A percentile compares a stretch with the other conserved stretches of the same genome.
phyloP scores from a whole-genome alignment of 495 filamentous ascomycete species.

The Talaromyces thailandensis region DNA sequence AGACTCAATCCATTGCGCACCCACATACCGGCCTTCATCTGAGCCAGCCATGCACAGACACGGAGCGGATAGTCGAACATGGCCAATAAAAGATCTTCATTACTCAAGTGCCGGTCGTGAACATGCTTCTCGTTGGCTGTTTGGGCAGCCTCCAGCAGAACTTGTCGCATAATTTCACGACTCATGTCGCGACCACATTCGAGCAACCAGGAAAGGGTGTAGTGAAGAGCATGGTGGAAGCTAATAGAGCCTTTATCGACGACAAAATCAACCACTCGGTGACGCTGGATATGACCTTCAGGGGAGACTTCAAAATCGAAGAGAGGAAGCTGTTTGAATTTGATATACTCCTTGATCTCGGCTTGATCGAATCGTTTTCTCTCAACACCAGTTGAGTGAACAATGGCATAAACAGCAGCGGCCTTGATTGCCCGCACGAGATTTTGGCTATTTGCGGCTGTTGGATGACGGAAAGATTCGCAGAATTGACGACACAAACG shows the following conservation, averaged over 20 bases:
- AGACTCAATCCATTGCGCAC: conserved; percentile 95
- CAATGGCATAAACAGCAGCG: conserved; percentile 66
- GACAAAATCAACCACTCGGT: conserved; percentile 72
- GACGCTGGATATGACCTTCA: conserved; percentile 25
- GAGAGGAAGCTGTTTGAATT: conserved; percentile 65
- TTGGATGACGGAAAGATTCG: conserved; percentile 68
- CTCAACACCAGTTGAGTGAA: conserved; percentile 84
- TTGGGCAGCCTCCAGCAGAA: conserved; percentile 50
- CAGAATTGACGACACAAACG: conserved; percentile 79
- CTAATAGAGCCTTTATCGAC: conserved; percentile 87
- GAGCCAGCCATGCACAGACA: conserved; percentile 91
- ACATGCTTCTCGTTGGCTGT: conserved; percentile 23
- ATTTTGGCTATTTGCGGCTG: conserved; percentile 46
- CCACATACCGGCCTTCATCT: conserved; percentile 98
- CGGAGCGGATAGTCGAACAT: conserved; percentile 89
- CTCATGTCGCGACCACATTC: conserved; percentile 77
- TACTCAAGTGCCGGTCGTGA: conserved; percentile 19
- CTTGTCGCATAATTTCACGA: conserved; percentile 48
- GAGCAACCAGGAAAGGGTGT: conserved; percentile 94
- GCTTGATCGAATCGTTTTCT: conserved; percentile 75
- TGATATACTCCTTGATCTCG: conserved; percentile 76
- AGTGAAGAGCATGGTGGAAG: conserved; percentile 96
- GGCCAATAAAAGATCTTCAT: conserved; percentile 75
- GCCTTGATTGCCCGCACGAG: conserved; percentile 65
- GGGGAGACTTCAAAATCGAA: conserved; percentile 67